phyloP scores from a whole-genome alignment of 2,329 filamentous ascomycete genomes.

The Fusarium poae region DNA sequence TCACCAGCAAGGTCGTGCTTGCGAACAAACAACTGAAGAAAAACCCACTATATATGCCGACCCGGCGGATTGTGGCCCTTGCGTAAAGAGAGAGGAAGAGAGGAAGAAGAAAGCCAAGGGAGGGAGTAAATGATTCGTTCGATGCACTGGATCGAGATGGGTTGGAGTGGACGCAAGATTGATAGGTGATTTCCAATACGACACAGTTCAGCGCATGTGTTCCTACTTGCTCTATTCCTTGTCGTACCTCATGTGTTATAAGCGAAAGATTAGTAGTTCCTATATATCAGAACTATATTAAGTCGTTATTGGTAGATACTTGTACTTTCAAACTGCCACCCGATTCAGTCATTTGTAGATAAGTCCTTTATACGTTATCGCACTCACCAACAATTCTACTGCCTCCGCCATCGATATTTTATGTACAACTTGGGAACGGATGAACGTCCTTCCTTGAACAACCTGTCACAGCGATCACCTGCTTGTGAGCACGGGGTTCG shows the following conservation, averaged over 20 bases:
- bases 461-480: background rate
- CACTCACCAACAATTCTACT: accelerated
- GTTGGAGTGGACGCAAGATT: background rate
- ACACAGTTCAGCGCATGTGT: background rate
- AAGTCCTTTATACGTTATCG: background rate
- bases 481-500: no score
- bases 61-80: background rate
- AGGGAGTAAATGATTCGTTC: background rate
- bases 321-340: background rate
- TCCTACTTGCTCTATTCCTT: background rate
- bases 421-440: background rate
- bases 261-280: background rate
- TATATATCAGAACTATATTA: background rate
- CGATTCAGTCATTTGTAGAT: background rate
- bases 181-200: background rate
- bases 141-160: no score
- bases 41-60: background rate
- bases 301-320: background rate
- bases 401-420: background rate
- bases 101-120: background rate
- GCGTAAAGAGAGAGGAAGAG: background rate
- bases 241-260: no score
- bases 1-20: background rate
- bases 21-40: background rate
- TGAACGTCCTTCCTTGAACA: background rate